phyloP scores from a whole-genome alignment of 2,329 filamentous ascomycete species.

The Xylaria sp. region DNA sequence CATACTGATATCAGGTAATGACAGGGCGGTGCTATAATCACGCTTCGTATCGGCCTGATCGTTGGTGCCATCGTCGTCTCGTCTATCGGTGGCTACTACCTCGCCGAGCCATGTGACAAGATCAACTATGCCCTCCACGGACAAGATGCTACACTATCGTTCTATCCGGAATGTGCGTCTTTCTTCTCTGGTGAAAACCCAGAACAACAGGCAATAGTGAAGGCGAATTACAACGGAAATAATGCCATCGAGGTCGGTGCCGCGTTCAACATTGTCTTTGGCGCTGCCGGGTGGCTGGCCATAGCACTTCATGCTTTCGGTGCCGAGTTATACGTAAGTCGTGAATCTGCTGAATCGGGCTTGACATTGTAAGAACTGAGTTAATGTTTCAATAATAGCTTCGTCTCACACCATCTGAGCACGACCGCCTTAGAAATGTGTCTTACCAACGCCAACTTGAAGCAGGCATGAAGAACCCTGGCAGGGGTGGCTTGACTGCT shows the following conservation, averaged over 20 bases:
- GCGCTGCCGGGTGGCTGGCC: constrained; percentile 64
- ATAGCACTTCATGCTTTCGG: constrained; percentile 62
- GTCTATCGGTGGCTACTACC: constrained; percentile 42
- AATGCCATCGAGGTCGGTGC: constrained; percentile 53
- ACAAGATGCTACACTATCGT: constrained; percentile 44
- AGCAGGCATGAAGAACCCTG: constrained; percentile 56
- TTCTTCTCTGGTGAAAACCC: constrained; percentile 51
- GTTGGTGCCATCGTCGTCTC: constrained; percentile 45
- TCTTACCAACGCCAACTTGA: constrained; percentile 60
- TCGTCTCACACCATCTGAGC: constrained; percentile 56
- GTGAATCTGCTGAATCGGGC: background rate
- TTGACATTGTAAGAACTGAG: background rate
- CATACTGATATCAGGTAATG: background rate
- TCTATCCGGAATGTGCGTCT: constrained; percentile 59
- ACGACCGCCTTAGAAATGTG: constrained; percentile 57
- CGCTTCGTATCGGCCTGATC: constrained; percentile 61
- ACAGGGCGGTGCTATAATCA: constrained; percentile 63
- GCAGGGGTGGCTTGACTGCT: constrained; percentile 53
- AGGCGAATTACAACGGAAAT: constrained; percentile 49
- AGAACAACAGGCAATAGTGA: constrained; percentile 48
- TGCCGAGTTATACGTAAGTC: constrained; percentile 60
- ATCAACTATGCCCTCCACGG: constrained; percentile 56
- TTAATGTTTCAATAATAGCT: constrained; percentile 28
- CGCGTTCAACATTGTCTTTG: constrained; percentile 61
- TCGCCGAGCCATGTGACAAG: constrained; percentile 58